phyloP scores from a whole-genome alignment of 2,329 filamentous ascomycete genomes.

The Ophiobolus disseminans region DNA sequence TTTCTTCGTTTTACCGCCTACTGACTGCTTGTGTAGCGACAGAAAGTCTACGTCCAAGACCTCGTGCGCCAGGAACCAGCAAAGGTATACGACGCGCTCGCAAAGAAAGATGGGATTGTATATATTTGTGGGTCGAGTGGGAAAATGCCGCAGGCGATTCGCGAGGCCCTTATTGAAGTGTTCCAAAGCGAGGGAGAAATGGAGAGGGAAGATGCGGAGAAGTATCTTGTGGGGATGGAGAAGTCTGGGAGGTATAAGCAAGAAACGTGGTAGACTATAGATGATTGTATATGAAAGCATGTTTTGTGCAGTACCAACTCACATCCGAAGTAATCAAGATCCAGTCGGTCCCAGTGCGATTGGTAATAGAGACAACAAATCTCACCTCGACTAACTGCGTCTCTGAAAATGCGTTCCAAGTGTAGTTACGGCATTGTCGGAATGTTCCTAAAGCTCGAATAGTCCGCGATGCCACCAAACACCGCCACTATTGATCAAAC shows the following conservation, averaged over 20 bases:
- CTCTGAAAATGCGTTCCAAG: too few species aligned
- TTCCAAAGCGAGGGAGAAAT: slow-evolving; percentile 56
- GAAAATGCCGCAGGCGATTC: slow-evolving; percentile 73
- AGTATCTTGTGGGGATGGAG: slow-evolving; percentile 64
- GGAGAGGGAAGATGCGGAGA: slow-evolving; percentile 61
- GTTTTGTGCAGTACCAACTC: too few species aligned
- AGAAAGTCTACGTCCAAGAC: slow-evolving; percentile 74
- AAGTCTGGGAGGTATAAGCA: slow-evolving; percentile 69
- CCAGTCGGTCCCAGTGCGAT: too few species aligned
- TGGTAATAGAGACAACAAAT: too few species aligned
- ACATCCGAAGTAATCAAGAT: too few species aligned
- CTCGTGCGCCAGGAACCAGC: slow-evolving; percentile 60
- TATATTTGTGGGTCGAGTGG: slow-evolving; percentile 69
- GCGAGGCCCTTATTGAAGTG: slow-evolving; percentile 69
- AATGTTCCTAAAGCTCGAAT: too few species aligned
- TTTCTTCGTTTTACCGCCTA: background rate
- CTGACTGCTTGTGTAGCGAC: slow-evolving; percentile 36
- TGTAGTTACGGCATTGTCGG: too few species aligned
- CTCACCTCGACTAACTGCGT: too few species aligned
- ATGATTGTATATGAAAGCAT: too few species aligned
- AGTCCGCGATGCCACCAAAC: too few species aligned
- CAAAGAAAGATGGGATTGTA: slow-evolving; percentile 60
- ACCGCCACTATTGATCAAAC: too few species aligned
- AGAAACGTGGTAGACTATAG: slow-evolving; percentile 68
- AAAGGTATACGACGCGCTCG: slow-evolving; percentile 61